Percentiles rank a stretch among this genome's conserved stretches.
phyloP scores from a whole-genome alignment of 352 stramenopile species.

The Blastocystis sp. region DNA sequence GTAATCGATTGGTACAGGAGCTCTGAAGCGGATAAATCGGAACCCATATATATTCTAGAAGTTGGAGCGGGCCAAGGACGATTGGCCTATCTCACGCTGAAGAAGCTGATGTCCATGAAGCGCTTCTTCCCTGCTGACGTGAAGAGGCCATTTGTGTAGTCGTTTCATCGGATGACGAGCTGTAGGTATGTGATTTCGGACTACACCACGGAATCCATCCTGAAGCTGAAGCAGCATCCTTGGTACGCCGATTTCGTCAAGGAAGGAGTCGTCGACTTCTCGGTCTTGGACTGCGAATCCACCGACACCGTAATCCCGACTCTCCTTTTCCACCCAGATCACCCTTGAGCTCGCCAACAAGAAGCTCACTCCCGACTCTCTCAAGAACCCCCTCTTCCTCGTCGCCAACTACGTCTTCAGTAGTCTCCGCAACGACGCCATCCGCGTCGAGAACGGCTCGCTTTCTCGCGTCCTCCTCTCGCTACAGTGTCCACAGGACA shows the following conservation, averaged over 20 bases:
- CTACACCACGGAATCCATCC: slow-evolving; percentile 38
- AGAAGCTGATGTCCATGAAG: slow-evolving; percentile 47
- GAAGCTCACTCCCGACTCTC: background rate
- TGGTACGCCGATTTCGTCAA: slow-evolving; percentile 33
- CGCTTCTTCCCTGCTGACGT: slow-evolving; percentile 21
- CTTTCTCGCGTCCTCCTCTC: slow-evolving; percentile 18
- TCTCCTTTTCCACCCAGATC: background rate
- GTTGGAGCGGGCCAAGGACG: slow-evolving; percentile 49
- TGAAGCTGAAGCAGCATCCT: slow-evolving; percentile 33
- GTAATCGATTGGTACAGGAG: slow-evolving; percentile 49
- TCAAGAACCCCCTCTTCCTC: slow-evolving; percentile 42
- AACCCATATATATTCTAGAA: slow-evolving; percentile 57
- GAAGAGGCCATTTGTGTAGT: slow-evolving; percentile 45
- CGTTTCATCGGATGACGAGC: background rate
- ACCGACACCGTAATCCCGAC: background rate
- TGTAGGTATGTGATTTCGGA: slow-evolving; percentile 54
- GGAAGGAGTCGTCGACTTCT: slow-evolving; percentile 43
- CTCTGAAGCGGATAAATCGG: background rate
- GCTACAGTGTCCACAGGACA: background rate
- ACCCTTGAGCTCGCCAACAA: slow-evolving; percentile 15
- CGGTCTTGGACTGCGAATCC: slow-evolving; percentile 43
- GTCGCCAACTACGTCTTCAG: slow-evolving; percentile 47
- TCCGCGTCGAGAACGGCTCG: slow-evolving; percentile 20
- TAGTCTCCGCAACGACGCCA: slow-evolving; percentile 44
- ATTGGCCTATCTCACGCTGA: slow-evolving; percentile 41